These are phyloP conservation scores for Rhodamnia rubescens DNA, from an alignment of 345 rosid genomes.

Conservation along the genomic window DNA sequence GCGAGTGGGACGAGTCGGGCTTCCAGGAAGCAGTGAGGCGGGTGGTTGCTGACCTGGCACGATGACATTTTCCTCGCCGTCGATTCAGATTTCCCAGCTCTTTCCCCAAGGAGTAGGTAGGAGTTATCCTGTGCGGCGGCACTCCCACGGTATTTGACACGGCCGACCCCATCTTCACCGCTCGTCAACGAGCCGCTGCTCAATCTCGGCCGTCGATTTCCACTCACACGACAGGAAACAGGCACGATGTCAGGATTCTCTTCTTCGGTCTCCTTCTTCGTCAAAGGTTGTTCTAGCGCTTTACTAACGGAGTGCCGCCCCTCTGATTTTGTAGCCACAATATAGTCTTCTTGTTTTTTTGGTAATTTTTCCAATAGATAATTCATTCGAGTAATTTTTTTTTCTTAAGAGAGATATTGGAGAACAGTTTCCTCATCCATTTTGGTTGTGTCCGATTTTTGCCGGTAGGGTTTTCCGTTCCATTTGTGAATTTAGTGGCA, in stretches of 20 bases:
- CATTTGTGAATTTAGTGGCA: fast-evolving
- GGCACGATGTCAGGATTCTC: neutral
- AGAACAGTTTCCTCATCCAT: neutral
- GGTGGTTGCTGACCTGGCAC: constrained; percentile 55
- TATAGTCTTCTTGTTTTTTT: neutral
- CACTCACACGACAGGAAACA: neutral
- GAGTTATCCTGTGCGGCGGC: neutral
- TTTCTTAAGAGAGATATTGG: neutral
- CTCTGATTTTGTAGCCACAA: neutral
- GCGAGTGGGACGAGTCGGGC: constrained; percentile 72
- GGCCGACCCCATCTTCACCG: neutral
- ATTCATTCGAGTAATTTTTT: neutral
- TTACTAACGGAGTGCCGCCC: neutral
- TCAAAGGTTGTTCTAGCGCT: neutral
- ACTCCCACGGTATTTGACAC: neutral
- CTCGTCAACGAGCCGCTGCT: neutral
- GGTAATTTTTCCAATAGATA: neutral
- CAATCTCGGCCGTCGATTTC: neutral
- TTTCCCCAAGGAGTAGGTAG: neutral
- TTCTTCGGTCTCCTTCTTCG: neutral
- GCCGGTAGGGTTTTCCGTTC: neutral
- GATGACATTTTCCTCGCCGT: constrained; percentile 6
- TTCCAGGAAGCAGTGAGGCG: constrained; percentile 80
- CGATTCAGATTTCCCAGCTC: neutral
- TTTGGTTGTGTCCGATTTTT: neutral